These are phyloP conservation scores for Aphanomyces stellatus DNA, from an alignment of 352 stramenopile species.

Conservation along the genomic window DNA sequence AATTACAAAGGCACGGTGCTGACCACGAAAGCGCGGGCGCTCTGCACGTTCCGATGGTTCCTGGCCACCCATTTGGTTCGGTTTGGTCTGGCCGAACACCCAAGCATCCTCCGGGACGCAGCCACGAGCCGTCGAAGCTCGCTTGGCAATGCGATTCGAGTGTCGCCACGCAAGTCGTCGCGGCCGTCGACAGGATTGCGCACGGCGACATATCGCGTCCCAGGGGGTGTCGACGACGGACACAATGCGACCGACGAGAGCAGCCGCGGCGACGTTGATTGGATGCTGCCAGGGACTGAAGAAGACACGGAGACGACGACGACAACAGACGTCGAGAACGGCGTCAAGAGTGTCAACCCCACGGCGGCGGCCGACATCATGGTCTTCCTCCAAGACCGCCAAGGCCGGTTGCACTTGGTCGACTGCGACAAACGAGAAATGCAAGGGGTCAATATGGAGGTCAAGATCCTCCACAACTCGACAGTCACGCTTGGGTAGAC, in stretches of 20 bases:
- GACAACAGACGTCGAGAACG: too few species aligned
- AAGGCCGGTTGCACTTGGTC: conserved; percentile 1
- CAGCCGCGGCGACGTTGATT: not conserved
- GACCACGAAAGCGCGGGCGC: not conserved
- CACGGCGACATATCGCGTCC: not conserved
- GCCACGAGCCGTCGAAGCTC: not conserved
- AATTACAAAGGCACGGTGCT: not conserved
- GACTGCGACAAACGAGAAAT: conserved; percentile 2
- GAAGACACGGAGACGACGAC: too few species aligned
- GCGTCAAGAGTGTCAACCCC: not conserved
- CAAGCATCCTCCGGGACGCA: not conserved
- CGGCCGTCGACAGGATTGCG: not conserved
- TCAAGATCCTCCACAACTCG: conserved; percentile 15
- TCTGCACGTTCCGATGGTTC: conserved; percentile 16
- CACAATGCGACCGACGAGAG: not conserved
- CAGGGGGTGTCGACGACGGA: not conserved
- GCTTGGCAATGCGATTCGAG: not conserved
- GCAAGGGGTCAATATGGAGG: not conserved
- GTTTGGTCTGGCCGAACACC: conserved; percentile 3
- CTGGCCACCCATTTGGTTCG: not conserved
- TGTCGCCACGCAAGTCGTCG: not conserved
- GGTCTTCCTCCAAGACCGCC: conserved; percentile 9
- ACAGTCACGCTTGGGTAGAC: too few species aligned
- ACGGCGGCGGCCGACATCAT: too few species aligned
- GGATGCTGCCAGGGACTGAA: too few species aligned